Evolutionary conservation across 1,284 basidiomycete genomes (phyloP).

Genomic region (Malassezia sp.): DNA sequence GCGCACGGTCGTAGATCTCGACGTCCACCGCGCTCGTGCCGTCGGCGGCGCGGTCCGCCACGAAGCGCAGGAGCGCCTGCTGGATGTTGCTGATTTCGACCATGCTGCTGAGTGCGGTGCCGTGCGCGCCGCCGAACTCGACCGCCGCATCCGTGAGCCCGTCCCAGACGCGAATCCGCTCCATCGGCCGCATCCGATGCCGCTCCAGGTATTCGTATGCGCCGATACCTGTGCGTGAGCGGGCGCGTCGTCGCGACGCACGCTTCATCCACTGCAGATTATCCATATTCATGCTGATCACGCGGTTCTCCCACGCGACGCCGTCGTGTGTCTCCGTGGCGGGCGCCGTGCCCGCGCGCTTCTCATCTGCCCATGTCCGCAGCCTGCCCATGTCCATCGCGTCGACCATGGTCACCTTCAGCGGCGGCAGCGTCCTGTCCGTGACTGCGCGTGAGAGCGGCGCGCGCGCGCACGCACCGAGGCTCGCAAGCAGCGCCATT

Average conservation of each 20-base stretch:
- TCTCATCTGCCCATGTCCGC: conserved; percentile 21
- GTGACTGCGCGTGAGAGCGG: conserved; percentile 11
- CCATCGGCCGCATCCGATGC: conserved; percentile 26
- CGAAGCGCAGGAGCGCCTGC: conserved; percentile 35
- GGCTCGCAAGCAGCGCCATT: conserved; percentile 23
- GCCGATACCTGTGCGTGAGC: conserved; percentile 21
- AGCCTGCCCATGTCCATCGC: conserved; percentile 25
- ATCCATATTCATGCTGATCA: conserved; percentile 37
- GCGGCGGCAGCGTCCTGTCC: conserved; percentile 3
- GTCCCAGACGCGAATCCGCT: conserved; percentile 42
- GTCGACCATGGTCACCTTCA: conserved; percentile 31
- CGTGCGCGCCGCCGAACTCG: conserved; percentile 29
- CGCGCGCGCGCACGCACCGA: conserved; percentile 7
- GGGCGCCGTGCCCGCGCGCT: conserved; percentile 2
- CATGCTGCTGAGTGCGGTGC: conserved; percentile 31
- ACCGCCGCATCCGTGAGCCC: conserved; percentile 37
- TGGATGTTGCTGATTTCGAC: conserved; percentile 42
- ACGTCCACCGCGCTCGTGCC: conserved; percentile 47
- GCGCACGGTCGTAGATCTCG: conserved; percentile 57
- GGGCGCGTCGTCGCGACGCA: not conserved
- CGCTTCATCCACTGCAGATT: conserved; percentile 36
- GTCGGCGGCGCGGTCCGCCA: conserved; percentile 16
- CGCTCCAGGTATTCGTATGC: conserved; percentile 25
- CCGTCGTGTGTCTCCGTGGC: conserved; percentile 17
- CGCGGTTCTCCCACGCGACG: conserved; percentile 40